These are phyloP conservation scores for Moesziomyces parantarcticus DNA, from an alignment of 1,284 basidiomycete species.

Conservation along the genomic window DNA sequence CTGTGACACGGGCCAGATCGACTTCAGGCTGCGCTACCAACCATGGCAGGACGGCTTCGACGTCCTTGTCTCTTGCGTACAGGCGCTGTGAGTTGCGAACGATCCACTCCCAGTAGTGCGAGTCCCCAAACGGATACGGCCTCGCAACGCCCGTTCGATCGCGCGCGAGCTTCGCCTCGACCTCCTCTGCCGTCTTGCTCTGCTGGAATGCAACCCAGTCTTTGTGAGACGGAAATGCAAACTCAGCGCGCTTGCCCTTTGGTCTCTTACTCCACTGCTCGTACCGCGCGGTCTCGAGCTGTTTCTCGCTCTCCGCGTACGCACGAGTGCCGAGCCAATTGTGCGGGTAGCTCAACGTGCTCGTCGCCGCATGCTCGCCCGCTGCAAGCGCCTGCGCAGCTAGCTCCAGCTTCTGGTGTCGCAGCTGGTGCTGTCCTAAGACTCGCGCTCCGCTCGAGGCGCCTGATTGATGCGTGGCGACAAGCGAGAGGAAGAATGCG, in stretches of 20 bases:
- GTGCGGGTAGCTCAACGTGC: conserved; percentile 45
- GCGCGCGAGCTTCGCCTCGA: conserved; percentile 8
- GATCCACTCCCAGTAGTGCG: conserved; percentile 33
- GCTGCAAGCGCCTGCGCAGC: conserved; percentile 16
- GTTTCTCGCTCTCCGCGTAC: conserved; percentile 25
- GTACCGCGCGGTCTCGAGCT: conserved; percentile 11
- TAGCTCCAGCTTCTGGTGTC: conserved; percentile 49
- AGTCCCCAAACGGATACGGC: conserved; percentile 30
- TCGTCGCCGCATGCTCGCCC: conserved; percentile 4
- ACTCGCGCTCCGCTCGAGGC: conserved; percentile 48
- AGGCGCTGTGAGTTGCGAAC: conserved; percentile 33
- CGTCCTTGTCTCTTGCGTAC: conserved; percentile 1
- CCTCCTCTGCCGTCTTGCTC: conserved; percentile 14
- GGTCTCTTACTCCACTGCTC: conserved; percentile 56
- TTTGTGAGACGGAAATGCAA: conserved; percentile 31
- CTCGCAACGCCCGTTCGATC: conserved; percentile 34
- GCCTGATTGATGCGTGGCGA: conserved; percentile 51
- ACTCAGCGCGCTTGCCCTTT: conserved; percentile 59
- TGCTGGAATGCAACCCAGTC: conserved; percentile 33
- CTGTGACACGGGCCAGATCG: neutral
- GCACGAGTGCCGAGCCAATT: conserved; percentile 55
- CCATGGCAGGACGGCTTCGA: conserved; percentile 8
- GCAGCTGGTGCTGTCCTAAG: conserved; percentile 57
- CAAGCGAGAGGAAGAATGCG: conserved; percentile 61
- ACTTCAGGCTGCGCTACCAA: conserved; percentile 9